phyloP scores from a whole-genome alignment of 2,329 filamentous ascomycete genomes.

The Talaromyces sp. region DNA sequence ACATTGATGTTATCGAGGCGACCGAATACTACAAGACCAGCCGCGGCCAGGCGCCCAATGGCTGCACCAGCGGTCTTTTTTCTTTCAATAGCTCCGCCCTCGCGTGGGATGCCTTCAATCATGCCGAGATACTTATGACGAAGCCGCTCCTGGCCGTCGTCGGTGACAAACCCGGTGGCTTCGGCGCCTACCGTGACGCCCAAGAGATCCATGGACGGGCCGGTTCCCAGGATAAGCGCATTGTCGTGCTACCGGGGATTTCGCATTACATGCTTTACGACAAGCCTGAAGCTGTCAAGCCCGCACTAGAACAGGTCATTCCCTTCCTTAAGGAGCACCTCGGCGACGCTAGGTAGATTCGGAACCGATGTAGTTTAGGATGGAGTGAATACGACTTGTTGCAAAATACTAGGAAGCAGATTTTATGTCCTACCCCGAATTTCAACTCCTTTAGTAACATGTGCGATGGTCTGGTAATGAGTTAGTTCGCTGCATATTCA shows the following conservation, averaged over 20 bases:
- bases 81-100: background rate
- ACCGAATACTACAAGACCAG: background rate
- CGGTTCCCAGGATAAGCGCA: conserved; percentile 14
- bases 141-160: conserved; percentile 13
- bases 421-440: no score
- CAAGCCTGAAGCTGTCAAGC: background rate
- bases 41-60: background rate
- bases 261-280: background rate
- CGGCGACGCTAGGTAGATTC: no score
- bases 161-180: conserved; percentile 13
- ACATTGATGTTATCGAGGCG: background rate
- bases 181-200: conserved; percentile 17
- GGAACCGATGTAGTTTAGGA: no score
- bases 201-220: conserved; percentile 15
- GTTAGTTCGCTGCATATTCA: no score
- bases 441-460: no score
- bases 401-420: no score
- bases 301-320: background rate
- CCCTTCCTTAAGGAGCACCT: background rate
- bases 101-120: background rate
- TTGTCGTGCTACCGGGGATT: background rate
- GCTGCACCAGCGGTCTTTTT: background rate
- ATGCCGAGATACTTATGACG: conserved; percentile 16
- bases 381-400: no score
- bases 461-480: no score